Percentiles rank a stretch among this genome's conserved stretches.
Evolutionary conservation across 495 filamentous ascomycete genomes (phyloP).

Genomic region (Beverwykella pulmonaria): DNA sequence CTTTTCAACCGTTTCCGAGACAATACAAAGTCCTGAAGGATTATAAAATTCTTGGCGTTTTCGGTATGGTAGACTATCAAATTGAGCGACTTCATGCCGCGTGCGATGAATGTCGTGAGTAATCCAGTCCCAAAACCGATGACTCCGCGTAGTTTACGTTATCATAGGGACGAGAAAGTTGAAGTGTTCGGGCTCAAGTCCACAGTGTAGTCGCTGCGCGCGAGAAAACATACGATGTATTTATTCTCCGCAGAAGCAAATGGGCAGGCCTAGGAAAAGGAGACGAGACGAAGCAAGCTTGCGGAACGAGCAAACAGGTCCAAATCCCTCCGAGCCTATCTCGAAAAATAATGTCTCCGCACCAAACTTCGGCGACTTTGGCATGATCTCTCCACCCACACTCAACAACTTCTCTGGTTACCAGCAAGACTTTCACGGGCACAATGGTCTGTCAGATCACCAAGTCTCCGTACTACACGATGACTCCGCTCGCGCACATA

Average conservation of each 20-base stretch:
- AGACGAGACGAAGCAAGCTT: constrained; percentile 32
- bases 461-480: not conserved
- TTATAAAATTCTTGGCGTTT: not conserved
- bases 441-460: not conserved
- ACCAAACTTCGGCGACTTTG: constrained; percentile 18
- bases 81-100: constrained; percentile 39
- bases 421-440: not conserved
- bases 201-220: constrained; percentile 40
- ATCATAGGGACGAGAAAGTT: constrained; percentile 43
- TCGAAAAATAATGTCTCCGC: not conserved
- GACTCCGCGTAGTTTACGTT: not conserved
- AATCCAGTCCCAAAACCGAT: not conserved
- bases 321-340: not conserved
- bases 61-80: not conserved
- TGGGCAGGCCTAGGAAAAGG: constrained; percentile 46
- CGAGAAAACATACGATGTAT: constrained; percentile 42
- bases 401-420: constrained; percentile 1
- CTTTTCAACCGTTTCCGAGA: not conserved
- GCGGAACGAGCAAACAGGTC: not conserved
- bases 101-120: constrained; percentile 46
- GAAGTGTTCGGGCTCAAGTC: constrained; percentile 42
- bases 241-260: constrained; percentile 46
- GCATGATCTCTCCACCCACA: not conserved
- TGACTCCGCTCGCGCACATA: not conserved
- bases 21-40: not conserved